These are phyloP conservation scores for Nannochloris sp. DNA, from an alignment of 139 green algal species.

Conservation along the genomic window DNA sequence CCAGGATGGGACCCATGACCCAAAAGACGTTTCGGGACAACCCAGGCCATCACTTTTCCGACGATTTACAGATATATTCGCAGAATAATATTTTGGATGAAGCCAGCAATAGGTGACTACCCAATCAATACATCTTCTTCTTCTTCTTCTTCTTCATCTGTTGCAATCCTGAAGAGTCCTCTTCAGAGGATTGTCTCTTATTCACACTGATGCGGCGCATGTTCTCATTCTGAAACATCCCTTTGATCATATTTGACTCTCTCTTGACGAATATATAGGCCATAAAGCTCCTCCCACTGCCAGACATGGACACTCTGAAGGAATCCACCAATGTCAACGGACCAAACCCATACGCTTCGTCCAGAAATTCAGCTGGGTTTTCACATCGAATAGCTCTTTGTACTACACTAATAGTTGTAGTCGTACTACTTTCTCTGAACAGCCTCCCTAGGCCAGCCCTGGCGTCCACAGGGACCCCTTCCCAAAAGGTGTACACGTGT, in stretches of 20 bases:
- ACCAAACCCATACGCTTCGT: conserved; percentile 56
- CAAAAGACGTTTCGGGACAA: background rate
- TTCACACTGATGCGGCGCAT: too few species aligned
- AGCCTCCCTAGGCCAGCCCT: conserved; percentile 71
- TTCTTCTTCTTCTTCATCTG: too few species aligned
- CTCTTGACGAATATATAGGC: conserved; percentile 66
- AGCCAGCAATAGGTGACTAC: too few species aligned
- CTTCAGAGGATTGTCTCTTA: background rate
- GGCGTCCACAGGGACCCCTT: conserved; percentile 67
- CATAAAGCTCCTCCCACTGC: conserved; percentile 68
- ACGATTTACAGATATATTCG: too few species aligned
- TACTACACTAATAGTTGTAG: conserved; percentile 69
- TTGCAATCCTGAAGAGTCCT: too few species aligned
- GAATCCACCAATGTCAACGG: conserved; percentile 52
- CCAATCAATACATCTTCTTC: too few species aligned
- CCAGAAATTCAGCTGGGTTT: conserved; percentile 56
- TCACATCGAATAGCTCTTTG: conserved; percentile 57
- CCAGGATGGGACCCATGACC: too few species aligned
- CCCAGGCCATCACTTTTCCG: background rate
- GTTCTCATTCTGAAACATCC: background rate
- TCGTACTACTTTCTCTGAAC: conserved; percentile 41
- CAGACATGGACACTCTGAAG: conserved; percentile 75
- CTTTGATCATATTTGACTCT: background rate
- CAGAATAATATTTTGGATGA: too few species aligned
- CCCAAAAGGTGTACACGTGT: conserved; percentile 92